These are phyloP conservation scores for Alternaria infectoria DNA, from an alignment of 2,329 filamentous ascomycete species.

Conservation along the genomic window DNA sequence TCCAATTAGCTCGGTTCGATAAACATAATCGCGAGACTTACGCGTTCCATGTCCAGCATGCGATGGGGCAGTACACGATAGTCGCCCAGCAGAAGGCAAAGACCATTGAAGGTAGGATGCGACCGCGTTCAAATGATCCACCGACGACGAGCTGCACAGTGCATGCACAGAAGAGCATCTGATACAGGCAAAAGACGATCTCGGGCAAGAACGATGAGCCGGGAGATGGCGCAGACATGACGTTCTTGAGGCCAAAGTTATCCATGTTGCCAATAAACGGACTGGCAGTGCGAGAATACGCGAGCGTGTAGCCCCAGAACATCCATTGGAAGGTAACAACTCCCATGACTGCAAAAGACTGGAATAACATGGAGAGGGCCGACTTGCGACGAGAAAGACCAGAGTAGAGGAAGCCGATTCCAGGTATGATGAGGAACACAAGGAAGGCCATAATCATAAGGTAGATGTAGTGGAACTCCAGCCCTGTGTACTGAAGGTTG, in stretches of 20 bases:
- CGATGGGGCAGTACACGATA: constrained; percentile 68
- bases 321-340: constrained; percentile 67
- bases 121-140: constrained; percentile 68
- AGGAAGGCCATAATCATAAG: constrained; percentile 65
- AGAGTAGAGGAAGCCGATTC: constrained; percentile 69
- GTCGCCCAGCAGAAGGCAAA: constrained; percentile 70
- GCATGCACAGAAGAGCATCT: constrained; percentile 67
- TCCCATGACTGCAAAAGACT: constrained; percentile 64
- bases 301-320: constrained; percentile 70
- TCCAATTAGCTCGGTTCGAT: not conserved
- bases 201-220: constrained; percentile 65
- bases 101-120: constrained; percentile 68
- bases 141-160: constrained; percentile 71
- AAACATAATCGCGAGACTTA: constrained; percentile 22
- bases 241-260: constrained; percentile 67
- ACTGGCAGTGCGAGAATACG: constrained; percentile 65
- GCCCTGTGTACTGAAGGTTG: constrained; percentile 64
- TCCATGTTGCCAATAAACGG: constrained; percentile 68
- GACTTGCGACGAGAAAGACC: constrained; percentile 69
- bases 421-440: constrained; percentile 71
- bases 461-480: constrained; percentile 68
- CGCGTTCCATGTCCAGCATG: constrained; percentile 71
- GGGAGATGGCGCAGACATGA: constrained; percentile 65
- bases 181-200: constrained; percentile 70
- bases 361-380: constrained; percentile 67